Conservation (phyloP, 257 asterid species). For the Nicotiana obtusifolia region DNA sequence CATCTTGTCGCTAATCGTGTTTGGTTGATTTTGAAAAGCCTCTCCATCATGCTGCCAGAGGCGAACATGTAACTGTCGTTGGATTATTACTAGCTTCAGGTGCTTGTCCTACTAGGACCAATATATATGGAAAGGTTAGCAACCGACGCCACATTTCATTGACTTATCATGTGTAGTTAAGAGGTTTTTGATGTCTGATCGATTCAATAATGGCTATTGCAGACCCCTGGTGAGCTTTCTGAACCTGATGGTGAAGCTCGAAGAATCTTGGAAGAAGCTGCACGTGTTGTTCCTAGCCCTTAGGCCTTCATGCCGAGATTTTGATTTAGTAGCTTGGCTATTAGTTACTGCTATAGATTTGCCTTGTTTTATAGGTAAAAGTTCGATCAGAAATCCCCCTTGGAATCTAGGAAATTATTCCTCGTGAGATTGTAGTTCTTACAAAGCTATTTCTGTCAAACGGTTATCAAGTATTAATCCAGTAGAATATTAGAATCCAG, state of each 20-base stretch:
- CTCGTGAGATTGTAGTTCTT: not conserved
- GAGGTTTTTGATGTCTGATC: not conserved
- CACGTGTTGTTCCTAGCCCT: conserved; percentile 16
- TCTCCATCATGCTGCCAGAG: conserved; percentile 89
- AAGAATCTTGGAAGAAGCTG: conserved; percentile 48
- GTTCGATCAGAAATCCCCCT: not conserved
- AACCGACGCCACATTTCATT: not conserved
- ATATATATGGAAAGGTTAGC: conserved; percentile 57
- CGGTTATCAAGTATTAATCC: not conserved
- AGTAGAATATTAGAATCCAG: not conserved
- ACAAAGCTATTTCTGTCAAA: not conserved
- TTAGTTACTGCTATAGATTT: not conserved
- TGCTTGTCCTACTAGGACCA: conserved; percentile 49
- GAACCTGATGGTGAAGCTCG: conserved; percentile 59
- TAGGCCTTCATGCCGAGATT: conserved; percentile 10
- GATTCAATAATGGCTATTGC: conserved; percentile 12
- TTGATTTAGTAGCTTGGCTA: not conserved
- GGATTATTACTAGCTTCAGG: conserved; percentile 54
- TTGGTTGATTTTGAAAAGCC: conserved; percentile 38
- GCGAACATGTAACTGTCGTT: conserved; percentile 51
- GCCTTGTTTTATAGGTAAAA: not conserved
- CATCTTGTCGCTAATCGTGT: conserved; percentile 1
- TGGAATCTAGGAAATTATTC: not conserved
- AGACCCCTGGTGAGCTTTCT: conserved; percentile 70
- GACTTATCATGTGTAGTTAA: not conserved